phyloP scores from a whole-genome alignment of 208 protist species.

The Endotrypanum monterogeii region DNA sequence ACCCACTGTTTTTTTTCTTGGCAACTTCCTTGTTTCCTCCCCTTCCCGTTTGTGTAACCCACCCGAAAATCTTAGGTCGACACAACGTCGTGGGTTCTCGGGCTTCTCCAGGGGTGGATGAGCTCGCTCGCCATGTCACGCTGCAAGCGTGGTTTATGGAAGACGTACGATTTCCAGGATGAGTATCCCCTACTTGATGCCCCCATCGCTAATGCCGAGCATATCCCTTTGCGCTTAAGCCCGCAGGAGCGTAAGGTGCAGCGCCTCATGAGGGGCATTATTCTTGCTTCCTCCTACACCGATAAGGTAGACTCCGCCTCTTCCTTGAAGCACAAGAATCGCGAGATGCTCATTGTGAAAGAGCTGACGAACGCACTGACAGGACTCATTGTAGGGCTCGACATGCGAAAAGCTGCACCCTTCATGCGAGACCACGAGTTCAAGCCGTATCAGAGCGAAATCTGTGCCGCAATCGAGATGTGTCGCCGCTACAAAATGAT shows the following conservation, averaged over 20 bases:
- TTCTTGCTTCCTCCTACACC: slow-evolving; percentile 91
- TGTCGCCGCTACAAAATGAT: slow-evolving; percentile 94
- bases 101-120: slow-evolving; percentile 23
- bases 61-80: background rate
- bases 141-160: slow-evolving; percentile 24
- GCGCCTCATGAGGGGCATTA: slow-evolving; percentile 85
- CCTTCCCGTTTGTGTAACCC: background rate
- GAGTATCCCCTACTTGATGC: slow-evolving; percentile 80
- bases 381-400: slow-evolving; percentile 80
- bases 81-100: slow-evolving; percentile 29
- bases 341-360: slow-evolving; percentile 65
- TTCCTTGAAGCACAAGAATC: slow-evolving; percentile 57
- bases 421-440: slow-evolving; percentile 73
- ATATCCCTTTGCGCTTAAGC: slow-evolving; percentile 88
- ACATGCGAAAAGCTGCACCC: slow-evolving; percentile 57
- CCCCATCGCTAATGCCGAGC: slow-evolving; percentile 75
- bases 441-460: slow-evolving; percentile 62
- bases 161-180: slow-evolving; percentile 40
- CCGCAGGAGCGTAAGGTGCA: slow-evolving; percentile 84
- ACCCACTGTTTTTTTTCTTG: background rate
- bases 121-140: slow-evolving; percentile 29
- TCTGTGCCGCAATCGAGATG: slow-evolving; percentile 77
- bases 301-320: slow-evolving; percentile 86
- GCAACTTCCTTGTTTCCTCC: too few relatives aligned
- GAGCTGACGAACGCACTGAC: slow-evolving; percentile 86